A percentile compares a stretch with the other conserved stretches of the same genome.
Evolutionary conservation across 2,329 filamentous ascomycete genomes (phyloP).

Genomic region (Paramyrothecium sp.): DNA sequence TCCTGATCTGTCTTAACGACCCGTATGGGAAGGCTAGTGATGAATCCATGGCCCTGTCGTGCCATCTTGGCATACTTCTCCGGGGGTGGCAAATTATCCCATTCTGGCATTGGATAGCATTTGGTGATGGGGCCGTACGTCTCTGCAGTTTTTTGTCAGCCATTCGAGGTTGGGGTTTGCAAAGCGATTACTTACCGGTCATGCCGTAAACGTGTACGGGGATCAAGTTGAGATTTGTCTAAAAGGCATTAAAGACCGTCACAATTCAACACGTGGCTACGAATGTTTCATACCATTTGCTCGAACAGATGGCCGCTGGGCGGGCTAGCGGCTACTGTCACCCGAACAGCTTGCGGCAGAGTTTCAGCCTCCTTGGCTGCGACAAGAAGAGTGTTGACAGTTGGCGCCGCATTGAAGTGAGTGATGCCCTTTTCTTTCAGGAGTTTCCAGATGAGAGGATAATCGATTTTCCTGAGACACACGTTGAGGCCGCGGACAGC

Average conservation of each 20-base stretch:
- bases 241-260: neutral
- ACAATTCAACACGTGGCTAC: neutral
- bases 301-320: constrained; percentile 89
- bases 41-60: constrained; percentile 86
- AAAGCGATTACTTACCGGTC: constrained; percentile 39
- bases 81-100: constrained; percentile 70
- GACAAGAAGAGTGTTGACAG: constrained; percentile 92
- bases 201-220: constrained; percentile 93
- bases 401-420: constrained; percentile 94
- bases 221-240: constrained; percentile 69
- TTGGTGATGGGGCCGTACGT: constrained; percentile 97
- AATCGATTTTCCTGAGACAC: constrained; percentile 92
- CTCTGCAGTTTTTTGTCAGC: constrained; percentile 42
- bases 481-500: constrained; percentile 93
- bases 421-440: constrained; percentile 85
- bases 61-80: constrained; percentile 91
- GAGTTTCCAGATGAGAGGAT: constrained; percentile 86
- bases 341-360: constrained; percentile 70
- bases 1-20: constrained; percentile 78
- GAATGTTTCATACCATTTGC: constrained; percentile 65
- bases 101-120: constrained; percentile 81
- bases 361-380: constrained; percentile 71
- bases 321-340: constrained; percentile 90
- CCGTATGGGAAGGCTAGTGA: constrained; percentile 77
- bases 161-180: constrained; percentile 1